phyloP scores from a whole-genome alignment of 208 protist species.

The Crithidia expoeki region DNA sequence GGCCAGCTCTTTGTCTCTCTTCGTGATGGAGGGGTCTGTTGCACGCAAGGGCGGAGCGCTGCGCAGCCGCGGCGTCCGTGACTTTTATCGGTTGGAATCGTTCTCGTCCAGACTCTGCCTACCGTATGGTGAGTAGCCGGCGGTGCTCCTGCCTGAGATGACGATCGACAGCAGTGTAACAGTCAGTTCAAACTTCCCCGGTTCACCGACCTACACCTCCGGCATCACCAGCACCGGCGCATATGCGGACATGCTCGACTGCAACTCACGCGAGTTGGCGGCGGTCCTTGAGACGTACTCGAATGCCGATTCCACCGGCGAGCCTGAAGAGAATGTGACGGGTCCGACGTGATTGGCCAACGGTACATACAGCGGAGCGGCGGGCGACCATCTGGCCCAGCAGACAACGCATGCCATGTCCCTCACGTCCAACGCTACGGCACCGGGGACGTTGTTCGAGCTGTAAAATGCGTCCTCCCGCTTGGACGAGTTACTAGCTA shows the following conservation, averaged over 20 bases:
- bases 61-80: slow-evolving; percentile 21
- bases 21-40: slow-evolving; percentile 52
- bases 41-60: slow-evolving; percentile 55
- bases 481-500: slow-evolving; percentile 34
- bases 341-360: not conserved
- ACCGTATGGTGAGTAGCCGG: slow-evolving; percentile 28
- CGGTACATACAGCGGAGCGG: not conserved
- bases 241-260: not conserved
- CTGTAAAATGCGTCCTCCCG: slow-evolving; percentile 30
- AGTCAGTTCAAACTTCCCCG: slow-evolving; percentile 10
- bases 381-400: not conserved
- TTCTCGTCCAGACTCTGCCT: slow-evolving; percentile 52
- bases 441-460: slow-evolving; percentile 47
- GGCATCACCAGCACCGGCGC: not conserved
- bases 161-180: slow-evolving; percentile 1
- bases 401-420: slow-evolving; percentile 31
- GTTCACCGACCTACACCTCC: not conserved
- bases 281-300: not conserved
- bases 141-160: not conserved
- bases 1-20: slow-evolving; percentile 49
- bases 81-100: slow-evolving; percentile 49
- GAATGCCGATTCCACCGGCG: not conserved
- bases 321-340: not conserved
- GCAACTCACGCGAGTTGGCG: not conserved
- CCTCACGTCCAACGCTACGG: slow-evolving; percentile 33